Conservation (phyloP, 2,329 filamentous ascomycete species). For the Monilinia laxa region DNA sequence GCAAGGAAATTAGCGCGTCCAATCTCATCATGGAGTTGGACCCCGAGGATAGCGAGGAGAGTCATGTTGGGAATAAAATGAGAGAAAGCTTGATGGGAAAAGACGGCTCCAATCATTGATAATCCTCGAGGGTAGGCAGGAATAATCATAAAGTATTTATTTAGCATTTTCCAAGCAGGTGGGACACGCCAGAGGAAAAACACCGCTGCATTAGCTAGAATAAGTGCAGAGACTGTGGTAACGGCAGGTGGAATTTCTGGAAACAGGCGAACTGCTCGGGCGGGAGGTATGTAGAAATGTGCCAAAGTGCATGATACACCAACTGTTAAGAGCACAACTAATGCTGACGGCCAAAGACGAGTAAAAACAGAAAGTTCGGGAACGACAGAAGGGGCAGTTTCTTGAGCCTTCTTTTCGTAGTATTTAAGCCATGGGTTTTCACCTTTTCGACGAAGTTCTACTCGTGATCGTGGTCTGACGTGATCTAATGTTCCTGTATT, state of each 20-base stretch:
- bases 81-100: slow-evolving; percentile 63
- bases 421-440: slow-evolving; percentile 36
- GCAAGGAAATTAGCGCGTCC: slow-evolving; percentile 67
- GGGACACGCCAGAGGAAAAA: slow-evolving; percentile 63
- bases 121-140: slow-evolving; percentile 63
- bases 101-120: slow-evolving; percentile 61
- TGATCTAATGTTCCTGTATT: slow-evolving; percentile 36
- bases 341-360: slow-evolving; percentile 56
- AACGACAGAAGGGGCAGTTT: slow-evolving; percentile 49
- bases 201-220: slow-evolving; percentile 58
- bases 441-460: slow-evolving; percentile 35
- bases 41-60: slow-evolving; percentile 65
- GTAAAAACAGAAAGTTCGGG: slow-evolving; percentile 54
- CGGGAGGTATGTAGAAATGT: slow-evolving; percentile 53
- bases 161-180: slow-evolving; percentile 63
- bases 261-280: slow-evolving; percentile 51
- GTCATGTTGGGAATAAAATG: slow-evolving; percentile 67
- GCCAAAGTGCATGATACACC: slow-evolving; percentile 47
- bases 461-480: slow-evolving; percentile 28
- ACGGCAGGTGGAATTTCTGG: slow-evolving; percentile 61
- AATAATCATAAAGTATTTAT: slow-evolving; percentile 65
- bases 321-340: slow-evolving; percentile 49
- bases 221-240: slow-evolving; percentile 62
- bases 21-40: slow-evolving; percentile 66
- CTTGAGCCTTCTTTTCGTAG: slow-evolving; percentile 48